phyloP scores from a whole-genome alignment of 805 yeast species.

The Saturnispora gosingensis region DNA sequence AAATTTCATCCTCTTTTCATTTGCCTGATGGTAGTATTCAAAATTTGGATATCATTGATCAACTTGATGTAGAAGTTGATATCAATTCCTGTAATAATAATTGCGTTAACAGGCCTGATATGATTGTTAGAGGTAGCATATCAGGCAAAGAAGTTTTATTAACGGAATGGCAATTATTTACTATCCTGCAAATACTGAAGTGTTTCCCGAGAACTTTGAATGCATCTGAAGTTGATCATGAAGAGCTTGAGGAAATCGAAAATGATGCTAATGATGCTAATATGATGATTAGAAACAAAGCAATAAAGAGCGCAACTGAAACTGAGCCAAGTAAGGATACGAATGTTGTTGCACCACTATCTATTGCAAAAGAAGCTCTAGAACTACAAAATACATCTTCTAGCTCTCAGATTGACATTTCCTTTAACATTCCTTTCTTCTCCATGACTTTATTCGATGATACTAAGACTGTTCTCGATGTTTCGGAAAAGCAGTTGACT shows the following conservation, averaged over 20 bases:
- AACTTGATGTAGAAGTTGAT: constrained; percentile 51
- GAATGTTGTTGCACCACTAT: not conserved
- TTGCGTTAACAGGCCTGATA: constrained; percentile 34
- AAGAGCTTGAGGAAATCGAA: constrained; percentile 42
- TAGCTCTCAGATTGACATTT: constrained; percentile 30
- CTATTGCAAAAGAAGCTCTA: not conserved
- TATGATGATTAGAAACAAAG: constrained; percentile 26
- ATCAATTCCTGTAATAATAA: constrained; percentile 44
- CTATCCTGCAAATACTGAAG: constrained; percentile 45
- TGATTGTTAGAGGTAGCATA: constrained; percentile 45
- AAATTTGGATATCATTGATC: constrained; percentile 52
- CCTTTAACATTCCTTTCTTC: constrained; percentile 52
- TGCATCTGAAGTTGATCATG: constrained; percentile 32
- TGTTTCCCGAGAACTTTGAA: constrained; percentile 48
- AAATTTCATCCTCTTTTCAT: constrained; percentile 51
- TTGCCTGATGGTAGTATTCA: constrained; percentile 39
- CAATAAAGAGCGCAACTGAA: constrained; percentile 11
- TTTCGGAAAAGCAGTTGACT: constrained; percentile 40
- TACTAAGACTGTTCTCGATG: constrained; percentile 30
- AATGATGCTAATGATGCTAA: constrained; percentile 63
- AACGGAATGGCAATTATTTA: constrained; percentile 64
- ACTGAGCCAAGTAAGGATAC: not conserved
- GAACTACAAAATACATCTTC: not conserved
- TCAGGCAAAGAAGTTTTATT: constrained; percentile 54
- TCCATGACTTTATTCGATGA: constrained; percentile 52